Base-by-base conservation (phyloP, 2,329 filamentous ascomycete species). In the Cryphonectria japonica region DNA sequence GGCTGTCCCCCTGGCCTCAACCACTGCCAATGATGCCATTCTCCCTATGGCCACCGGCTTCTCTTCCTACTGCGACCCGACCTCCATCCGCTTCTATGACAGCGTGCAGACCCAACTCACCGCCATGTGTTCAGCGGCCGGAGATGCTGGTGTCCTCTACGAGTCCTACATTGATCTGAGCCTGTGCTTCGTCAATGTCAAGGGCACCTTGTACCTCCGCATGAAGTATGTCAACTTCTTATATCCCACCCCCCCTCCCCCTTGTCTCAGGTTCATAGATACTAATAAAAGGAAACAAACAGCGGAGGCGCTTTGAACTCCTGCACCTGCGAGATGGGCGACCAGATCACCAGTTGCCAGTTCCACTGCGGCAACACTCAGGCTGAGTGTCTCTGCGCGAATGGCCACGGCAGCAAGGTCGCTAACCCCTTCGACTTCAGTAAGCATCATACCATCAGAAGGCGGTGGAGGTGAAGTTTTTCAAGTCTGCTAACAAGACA, bases 101-200 rank as follows among this genome's bases (percentile, higher is more conserved):
- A 41, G 11, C 8, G 39, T 52, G 13, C 64, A 57, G 52, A 59
- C 62, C 9, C 41, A 43, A 14, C 50, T 69, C 8, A 43, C 19
- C 22, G 68, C 52, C 6, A 65, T 37, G 52, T 69, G 68, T 14
- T 66, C 68, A 14, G 34, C 39, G 13, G 37, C 19, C 26, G 19
- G 19, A 11, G 2, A 16, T 0, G 37, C 50, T 13, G 13, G 50
- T n/a, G 4, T 22, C 29, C 39, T 69, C 52, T 64, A 63, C 37
- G 54, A 66, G 3, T 69, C 68, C n/a, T 54, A 46, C 16, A 32
- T 69, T 22, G 19, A 43, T 19, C 59, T 69, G 26, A 52, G 61
- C 29, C 46, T 60, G 46, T 66, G 68, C 39, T 69, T 69, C 22
- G 22, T 29, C 16, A 66, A 69, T 52, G 22, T 29, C 9, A 19